Evolutionary conservation across 306 rosid genomes (phyloP), one percentile per base, ranked within the genome.

Genomic region (Prunus mongolica): DNA sequence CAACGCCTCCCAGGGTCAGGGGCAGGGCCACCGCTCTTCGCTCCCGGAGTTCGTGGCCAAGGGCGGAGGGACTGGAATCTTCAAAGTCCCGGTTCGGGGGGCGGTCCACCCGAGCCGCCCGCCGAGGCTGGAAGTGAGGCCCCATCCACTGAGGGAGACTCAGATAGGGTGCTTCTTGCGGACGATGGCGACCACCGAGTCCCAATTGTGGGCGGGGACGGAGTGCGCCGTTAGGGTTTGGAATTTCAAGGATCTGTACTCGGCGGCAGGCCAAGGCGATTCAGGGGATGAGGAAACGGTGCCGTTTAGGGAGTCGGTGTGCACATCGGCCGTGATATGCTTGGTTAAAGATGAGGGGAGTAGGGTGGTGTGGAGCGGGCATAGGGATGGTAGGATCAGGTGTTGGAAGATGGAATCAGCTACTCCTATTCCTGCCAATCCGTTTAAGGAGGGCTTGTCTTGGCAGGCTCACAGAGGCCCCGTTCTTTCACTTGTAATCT

Each of bases 81-180:
- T 87, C 85, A 83, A 75, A 55, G 76, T 86, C 15, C 97, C 98
- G 2, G 7, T 67, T 6, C 91, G 96, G 3, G 92, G 84, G 2
- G 87, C 96, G 2, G 91, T 90, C 45, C 96, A 88, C 73, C 96
- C 96, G 4, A n/a, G 56, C 70, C 92, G 96, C 20, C 98, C 97
- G 15, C 93, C 97, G 25, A 79, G 88, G 46, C 89, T 90, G 20
- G 93, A 90, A 52, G 72, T 92, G 76, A 82, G 98, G 81, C 96
- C 98, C 25, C 97, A 90, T 41, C 97, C 97, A 11, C 84, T 94
- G 65, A 82, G 96, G 65, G 98, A 94, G 87, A 88, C 93, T 70
- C 98, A 92, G 83, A 79, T 86, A 79, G 97, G 92, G 62, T 75
- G 93, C 25, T 92, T 90, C 76, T 82, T 95, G 74, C 80, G 98